These are phyloP conservation scores for Populus deltoides DNA, from an alignment of 345 rosid species.

Conservation along the genomic window DNA sequence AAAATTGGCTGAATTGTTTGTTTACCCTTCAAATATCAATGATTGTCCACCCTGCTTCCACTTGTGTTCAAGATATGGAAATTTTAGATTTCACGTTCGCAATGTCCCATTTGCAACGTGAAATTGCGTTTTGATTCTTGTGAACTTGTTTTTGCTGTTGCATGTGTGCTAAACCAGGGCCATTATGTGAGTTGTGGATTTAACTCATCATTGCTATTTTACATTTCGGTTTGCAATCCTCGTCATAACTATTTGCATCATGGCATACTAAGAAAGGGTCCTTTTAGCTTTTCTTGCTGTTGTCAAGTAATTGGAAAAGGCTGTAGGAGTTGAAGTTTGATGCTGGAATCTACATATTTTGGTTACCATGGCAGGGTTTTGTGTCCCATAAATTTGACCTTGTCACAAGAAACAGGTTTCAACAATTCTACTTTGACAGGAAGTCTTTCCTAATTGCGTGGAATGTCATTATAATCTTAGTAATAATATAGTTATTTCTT, in stretches of 20 bases:
- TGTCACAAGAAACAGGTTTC: not conserved
- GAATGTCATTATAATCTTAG: not conserved
- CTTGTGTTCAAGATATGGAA: constrained; percentile 5
- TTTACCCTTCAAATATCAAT: not conserved
- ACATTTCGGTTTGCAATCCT: too few species aligned
- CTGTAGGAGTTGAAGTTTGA: not conserved
- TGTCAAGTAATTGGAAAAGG: not conserved
- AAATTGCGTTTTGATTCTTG: not conserved
- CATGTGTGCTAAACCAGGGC: not conserved
- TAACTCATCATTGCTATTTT: not conserved
- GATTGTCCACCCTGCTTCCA: not conserved
- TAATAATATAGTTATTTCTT: not conserved
- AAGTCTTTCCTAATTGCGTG: not conserved
- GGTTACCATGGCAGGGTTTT: not conserved
- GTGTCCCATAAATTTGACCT: not conserved
- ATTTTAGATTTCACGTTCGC: not conserved
- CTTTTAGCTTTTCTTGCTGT: not conserved
- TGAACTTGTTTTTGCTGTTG: not conserved
- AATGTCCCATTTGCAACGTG: constrained; percentile 2
- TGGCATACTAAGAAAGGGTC: not conserved
- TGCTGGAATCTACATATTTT: not conserved
- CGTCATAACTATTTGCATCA: not conserved
- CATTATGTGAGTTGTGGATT: not conserved
- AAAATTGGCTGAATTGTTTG: not conserved
- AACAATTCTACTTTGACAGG: not conserved